Evolutionary conservation across 2,329 filamentous ascomycete species (phyloP).

Genomic region (Cordyceps farinosa): DNA sequence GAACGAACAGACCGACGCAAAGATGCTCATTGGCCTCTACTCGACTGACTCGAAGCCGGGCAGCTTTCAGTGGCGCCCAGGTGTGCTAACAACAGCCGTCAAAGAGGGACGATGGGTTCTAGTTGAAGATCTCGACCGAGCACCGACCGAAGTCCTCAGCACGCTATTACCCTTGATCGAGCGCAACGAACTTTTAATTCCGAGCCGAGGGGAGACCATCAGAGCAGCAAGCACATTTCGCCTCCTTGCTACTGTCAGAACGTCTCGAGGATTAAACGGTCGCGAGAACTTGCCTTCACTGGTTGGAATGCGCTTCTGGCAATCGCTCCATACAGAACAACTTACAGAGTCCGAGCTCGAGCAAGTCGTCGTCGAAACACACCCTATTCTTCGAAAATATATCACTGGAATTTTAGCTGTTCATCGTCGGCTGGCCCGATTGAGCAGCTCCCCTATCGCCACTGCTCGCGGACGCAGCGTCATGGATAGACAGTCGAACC

Average conservation of each 20-base stretch:
- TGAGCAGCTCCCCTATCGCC: slow-evolving; percentile 44
- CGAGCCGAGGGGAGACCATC: slow-evolving; percentile 82
- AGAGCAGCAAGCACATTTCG: slow-evolving; percentile 81
- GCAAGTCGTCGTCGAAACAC: slow-evolving; percentile 67
- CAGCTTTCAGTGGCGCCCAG: slow-evolving; percentile 87
- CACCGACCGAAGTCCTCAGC: slow-evolving; percentile 91
- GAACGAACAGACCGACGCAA: slow-evolving; percentile 97
- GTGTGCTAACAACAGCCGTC: slow-evolving; percentile 90
- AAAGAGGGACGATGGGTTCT: slow-evolving; percentile 93
- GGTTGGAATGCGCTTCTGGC: slow-evolving; percentile 85
- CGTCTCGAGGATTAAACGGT: slow-evolving; percentile 64
- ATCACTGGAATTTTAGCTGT: slow-evolving; percentile 57
- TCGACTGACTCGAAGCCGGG: slow-evolving; percentile 83
- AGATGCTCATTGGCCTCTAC: slow-evolving; percentile 92
- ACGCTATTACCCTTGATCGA: slow-evolving; percentile 91
- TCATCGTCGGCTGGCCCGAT: slow-evolving; percentile 49
- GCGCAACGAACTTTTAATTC: slow-evolving; percentile 83
- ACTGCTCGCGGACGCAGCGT: slow-evolving; percentile 39
- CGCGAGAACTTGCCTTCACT: slow-evolving; percentile 66
- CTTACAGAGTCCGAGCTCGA: slow-evolving; percentile 68
- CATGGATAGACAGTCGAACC: slow-evolving; percentile 55
- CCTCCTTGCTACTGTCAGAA: slow-evolving; percentile 87
- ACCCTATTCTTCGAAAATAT: slow-evolving; percentile 65
- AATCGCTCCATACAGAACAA: slow-evolving; percentile 64
- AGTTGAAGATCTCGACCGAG: slow-evolving; percentile 93